Evolutionary conservation across 495 filamentous ascomycete genomes (phyloP), one percentile per base, ranked within the genome.

Genomic region (Trypethelium eluteriae): DNA sequence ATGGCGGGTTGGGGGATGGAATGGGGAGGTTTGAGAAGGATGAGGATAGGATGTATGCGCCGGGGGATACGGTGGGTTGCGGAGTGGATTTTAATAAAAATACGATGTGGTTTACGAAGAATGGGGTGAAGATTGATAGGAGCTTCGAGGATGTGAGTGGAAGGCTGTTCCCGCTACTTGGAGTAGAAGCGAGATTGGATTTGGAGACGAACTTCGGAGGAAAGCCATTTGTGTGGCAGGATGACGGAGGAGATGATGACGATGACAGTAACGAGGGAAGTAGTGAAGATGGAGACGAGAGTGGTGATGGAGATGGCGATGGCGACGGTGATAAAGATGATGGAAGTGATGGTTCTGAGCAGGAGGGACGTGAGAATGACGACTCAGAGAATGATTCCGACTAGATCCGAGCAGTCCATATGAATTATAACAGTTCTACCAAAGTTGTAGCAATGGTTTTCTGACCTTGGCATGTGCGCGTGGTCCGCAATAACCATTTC

Each of bases 11-110:
- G 53, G 53, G 53, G 0, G 53, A 59, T 59, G 36, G 53, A 2
- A 32, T 32, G 53, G 5, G 25, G 32, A 18, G 53, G 4, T 59
- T 59, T 36, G 53, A 59, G 7, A 18, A 36, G 53, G 53, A 59
- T 59, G 53, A 59, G 3, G 53, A 59, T 4, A 4, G 53, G 25
- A 59, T 1, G 53, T 59, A 59, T 59, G 36, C 34, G 53, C 53
- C 53, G n/a, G 53, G 53, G 53, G 53, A 59, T 59, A 59, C 53
- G n/a, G 32, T 59, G 11, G 53, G 53, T 6, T 34, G n/a, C 14
- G 53, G 53, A 32, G 53, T 59, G 53, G 53, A 59, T 59, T 59
- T 59, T 36, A 59, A 59, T 59, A 59, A 36, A 32, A 59, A 59
- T 59, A 36, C 7, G 53, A 59, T 59, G 53, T 59, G 53, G 53